phyloP scores from a whole-genome alignment of 2,329 filamentous ascomycete genomes.

The Colletotrichum sansevieriae region DNA sequence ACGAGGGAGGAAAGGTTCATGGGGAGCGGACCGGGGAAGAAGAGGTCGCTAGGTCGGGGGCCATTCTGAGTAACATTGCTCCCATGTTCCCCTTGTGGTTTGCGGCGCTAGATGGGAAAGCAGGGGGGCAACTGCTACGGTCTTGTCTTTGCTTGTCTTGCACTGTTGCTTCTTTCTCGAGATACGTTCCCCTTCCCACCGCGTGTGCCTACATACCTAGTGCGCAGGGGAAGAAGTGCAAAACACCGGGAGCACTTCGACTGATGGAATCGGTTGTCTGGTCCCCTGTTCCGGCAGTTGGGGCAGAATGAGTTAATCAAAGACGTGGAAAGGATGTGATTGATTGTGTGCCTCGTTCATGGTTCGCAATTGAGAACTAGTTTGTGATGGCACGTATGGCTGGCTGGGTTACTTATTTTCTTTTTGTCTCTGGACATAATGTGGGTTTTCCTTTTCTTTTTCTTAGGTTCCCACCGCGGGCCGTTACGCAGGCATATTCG shows the following conservation, averaged over 20 bases:
- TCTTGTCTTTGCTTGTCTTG: constrained; percentile 4
- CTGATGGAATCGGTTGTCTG: background rate
- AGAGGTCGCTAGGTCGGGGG: background rate
- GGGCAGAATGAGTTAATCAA: background rate
- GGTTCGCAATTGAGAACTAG: background rate
- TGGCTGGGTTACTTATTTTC: background rate
- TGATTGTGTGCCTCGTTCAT: background rate
- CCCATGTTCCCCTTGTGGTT: background rate
- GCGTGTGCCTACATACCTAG: background rate
- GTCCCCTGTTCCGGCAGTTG: constrained; percentile 1
- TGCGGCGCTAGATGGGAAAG: constrained; percentile 13
- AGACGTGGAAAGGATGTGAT: background rate
- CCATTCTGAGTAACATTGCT: background rate
- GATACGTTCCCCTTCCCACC: background rate
- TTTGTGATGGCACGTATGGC: background rate
- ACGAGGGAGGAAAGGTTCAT: too few relatives aligned
- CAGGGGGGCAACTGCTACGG: constrained; percentile 17
- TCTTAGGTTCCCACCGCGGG: constrained; percentile 12
- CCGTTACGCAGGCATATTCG: constrained; percentile 29
- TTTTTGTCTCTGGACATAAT: background rate
- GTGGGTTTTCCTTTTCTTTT: constrained; percentile 17
- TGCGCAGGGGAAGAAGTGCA: background rate
- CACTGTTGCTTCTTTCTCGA: background rate
- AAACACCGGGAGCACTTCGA: background rate
- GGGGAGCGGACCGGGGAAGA: too few relatives aligned